A percentile compares a stretch with the other conserved stretches of the same genome.
Evolutionary conservation across 2,329 filamentous ascomycete genomes (phyloP).

Genomic region (Colletotrichum sp.): DNA sequence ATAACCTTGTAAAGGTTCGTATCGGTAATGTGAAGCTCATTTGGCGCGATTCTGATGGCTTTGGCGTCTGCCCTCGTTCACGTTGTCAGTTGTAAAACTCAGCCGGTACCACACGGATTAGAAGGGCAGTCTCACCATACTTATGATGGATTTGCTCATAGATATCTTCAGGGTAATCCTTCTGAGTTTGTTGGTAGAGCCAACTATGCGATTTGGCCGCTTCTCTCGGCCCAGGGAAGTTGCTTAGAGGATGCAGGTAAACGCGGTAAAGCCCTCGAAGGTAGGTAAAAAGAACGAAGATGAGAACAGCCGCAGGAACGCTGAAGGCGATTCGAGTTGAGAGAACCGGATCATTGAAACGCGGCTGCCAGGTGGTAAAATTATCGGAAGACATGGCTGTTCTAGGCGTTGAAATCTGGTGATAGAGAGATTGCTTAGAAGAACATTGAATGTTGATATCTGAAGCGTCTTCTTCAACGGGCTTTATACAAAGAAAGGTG

Average conservation of each 20-base stretch:
- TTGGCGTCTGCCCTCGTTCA: background rate
- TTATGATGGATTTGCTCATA: background rate
- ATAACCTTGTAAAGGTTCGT: background rate
- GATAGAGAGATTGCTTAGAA: background rate
- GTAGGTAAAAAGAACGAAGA: background rate
- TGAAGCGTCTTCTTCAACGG: background rate
- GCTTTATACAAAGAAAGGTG: background rate
- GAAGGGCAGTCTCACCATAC: background rate
- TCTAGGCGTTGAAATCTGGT: background rate
- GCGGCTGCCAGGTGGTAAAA: background rate
- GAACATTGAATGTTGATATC: background rate
- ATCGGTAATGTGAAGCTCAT: background rate
- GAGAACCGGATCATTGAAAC: fast-evolving
- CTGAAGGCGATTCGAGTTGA: background rate
- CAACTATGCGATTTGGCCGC: background rate
- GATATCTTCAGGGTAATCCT: background rate
- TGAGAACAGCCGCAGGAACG: background rate
- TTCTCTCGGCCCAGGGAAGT: background rate
- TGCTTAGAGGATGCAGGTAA: background rate
- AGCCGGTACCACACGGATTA: background rate
- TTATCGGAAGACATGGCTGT: background rate
- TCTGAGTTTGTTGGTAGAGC: background rate
- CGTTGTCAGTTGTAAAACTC: background rate
- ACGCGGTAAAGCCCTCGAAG: background rate
- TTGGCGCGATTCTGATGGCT: background rate